Evolutionary conservation across 768 basidiomycete species (phyloP).

Genomic region (Porphyrellus cyaneotinctus): DNA sequence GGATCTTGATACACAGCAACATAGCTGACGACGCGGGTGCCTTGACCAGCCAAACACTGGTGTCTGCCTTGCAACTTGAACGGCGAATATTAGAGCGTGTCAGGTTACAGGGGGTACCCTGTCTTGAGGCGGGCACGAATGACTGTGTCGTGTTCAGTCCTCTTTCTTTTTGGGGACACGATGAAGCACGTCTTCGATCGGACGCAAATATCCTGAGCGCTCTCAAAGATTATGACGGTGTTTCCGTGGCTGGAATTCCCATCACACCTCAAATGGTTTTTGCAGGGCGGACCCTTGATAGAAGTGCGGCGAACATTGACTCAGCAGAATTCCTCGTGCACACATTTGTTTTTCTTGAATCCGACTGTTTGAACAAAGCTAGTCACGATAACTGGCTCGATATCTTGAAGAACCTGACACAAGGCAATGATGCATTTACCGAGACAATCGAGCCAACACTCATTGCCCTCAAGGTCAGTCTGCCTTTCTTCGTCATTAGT

Average conservation of each 20-base stretch:
- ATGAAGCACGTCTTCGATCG: slow-evolving; percentile 47
- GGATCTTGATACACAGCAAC: slow-evolving; percentile 62
- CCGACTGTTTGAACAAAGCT: slow-evolving; percentile 57
- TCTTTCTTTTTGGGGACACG: slow-evolving; percentile 68
- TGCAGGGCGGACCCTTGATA: slow-evolving; percentile 59
- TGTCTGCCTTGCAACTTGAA: slow-evolving; percentile 64
- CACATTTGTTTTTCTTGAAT: slow-evolving; percentile 80
- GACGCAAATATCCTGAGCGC: slow-evolving; percentile 59
- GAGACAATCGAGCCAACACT: slow-evolving; percentile 42
- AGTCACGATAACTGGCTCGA: slow-evolving; percentile 66
- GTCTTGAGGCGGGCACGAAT: slow-evolving; percentile 49
- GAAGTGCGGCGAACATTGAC: slow-evolving; percentile 49
- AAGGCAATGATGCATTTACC: slow-evolving; percentile 34
- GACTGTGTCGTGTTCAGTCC: slow-evolving; percentile 73
- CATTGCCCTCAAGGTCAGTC: slow-evolving; percentile 42
- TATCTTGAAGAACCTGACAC: slow-evolving; percentile 43
- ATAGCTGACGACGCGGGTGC: slow-evolving; percentile 43
- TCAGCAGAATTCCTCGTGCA: slow-evolving; percentile 69
- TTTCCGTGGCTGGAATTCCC: slow-evolving; percentile 58
- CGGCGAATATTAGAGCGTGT: slow-evolving; percentile 45
- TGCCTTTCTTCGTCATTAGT: slow-evolving; percentile 11
- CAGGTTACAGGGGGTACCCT: slow-evolving; percentile 41
- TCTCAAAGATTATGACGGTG: slow-evolving; percentile 48
- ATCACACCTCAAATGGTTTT: slow-evolving; percentile 74
- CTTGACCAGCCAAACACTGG: slow-evolving; percentile 57